Base-by-base conservation (phyloP, 2,329 filamentous ascomycete genomes). In the Byssoonygena ceratinophila region DNA sequence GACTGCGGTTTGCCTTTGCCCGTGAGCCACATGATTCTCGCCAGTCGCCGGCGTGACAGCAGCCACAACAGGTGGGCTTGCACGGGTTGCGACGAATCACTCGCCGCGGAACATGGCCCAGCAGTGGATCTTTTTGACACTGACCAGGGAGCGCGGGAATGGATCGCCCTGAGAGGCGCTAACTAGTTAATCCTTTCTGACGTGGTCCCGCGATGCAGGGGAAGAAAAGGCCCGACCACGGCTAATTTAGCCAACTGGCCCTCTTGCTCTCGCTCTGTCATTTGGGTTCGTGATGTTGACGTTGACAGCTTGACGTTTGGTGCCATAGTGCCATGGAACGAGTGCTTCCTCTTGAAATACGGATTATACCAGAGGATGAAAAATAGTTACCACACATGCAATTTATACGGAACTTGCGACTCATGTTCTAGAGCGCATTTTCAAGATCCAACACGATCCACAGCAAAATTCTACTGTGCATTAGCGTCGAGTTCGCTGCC, bases 11-110 rank as follows among this genome's bases (percentile, higher is more conserved):
- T n/a, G n/a, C n/a, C n/a, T n/a, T n/a, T n/a, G n/a, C n/a, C 20
- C 16, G 16, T 7, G 36, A 32, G 25, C 47, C 49, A 51, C 49
- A 45, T 51, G 49, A 51, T 22, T 29, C 49, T 31, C 31, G 49
- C 49, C 49, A 45, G 37, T 45, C 49, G 8, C 9, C 12, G 22
- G 39, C 49, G 40, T 51, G 49, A 45, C 31, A 39, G 29, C 49
- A 51, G 49, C 49, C 49, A 51, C 49, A 22, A 18, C 37, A 18
- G 12, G 47, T 18, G 37, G 47, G 27, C 25, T 16, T 29, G 39
- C 49, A 44, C 16, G 25, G 4, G 6, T 7, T 34, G 39, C 11
- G 49, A 51, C 49, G 39, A 44, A 45, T 45, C 49, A 51, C 18
- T 32, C 25, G 47, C 37, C 27, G 25, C 29, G 37, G 47, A 50